A percentile compares a stretch with the other conserved stretches of the same genome.
These are phyloP conservation scores for Arthrinium puccinioides DNA, from an alignment of 2,329 filamentous ascomycete species.

Conservation along the genomic window DNA sequence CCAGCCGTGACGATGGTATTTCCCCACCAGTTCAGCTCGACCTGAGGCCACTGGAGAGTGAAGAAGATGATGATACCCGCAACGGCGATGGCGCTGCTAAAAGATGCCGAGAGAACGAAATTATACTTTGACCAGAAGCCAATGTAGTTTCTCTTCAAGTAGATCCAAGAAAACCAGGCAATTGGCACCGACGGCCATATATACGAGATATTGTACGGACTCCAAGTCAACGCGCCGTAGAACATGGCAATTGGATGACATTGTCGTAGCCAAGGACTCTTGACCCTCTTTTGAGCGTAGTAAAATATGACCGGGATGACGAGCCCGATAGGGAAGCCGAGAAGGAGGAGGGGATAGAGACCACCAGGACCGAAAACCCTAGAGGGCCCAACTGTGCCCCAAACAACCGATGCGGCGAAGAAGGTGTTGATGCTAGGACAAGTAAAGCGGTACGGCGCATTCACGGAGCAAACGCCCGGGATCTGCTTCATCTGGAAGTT, in stretches of 20 bases:
- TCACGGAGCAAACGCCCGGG: conserved; percentile 37
- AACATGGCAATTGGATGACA: conserved; percentile 41
- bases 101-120: conserved; percentile 18
- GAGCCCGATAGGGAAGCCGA: conserved; percentile 28
- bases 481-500: conserved; percentile 44
- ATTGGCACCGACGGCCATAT: conserved; percentile 20
- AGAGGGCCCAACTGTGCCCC: conserved; percentile 31
- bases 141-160: conserved; percentile 14
- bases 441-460: conserved; percentile 40
- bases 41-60: conserved; percentile 14
- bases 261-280: conserved; percentile 29
- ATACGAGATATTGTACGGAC: conserved; percentile 37
- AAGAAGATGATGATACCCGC: conserved; percentile 20
- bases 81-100: conserved; percentile 16
- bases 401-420: conserved; percentile 43
- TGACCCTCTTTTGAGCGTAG: conserved; percentile 32
- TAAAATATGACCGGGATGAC: conserved; percentile 32
- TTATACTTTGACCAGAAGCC: conserved; percentile 21
- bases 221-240: conserved; percentile 18
- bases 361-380: conserved; percentile 29
- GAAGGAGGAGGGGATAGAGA: conserved; percentile 24
- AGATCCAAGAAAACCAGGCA: conserved; percentile 33
- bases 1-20: conserved; percentile 31
- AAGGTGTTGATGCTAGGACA: conserved; percentile 48
- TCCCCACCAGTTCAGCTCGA: conserved; percentile 36